Evolutionary conservation across 1,284 basidiomycete genomes (phyloP), one percentile per base, ranked within the genome.

Genomic region (Ceratobasidium sp.): DNA sequence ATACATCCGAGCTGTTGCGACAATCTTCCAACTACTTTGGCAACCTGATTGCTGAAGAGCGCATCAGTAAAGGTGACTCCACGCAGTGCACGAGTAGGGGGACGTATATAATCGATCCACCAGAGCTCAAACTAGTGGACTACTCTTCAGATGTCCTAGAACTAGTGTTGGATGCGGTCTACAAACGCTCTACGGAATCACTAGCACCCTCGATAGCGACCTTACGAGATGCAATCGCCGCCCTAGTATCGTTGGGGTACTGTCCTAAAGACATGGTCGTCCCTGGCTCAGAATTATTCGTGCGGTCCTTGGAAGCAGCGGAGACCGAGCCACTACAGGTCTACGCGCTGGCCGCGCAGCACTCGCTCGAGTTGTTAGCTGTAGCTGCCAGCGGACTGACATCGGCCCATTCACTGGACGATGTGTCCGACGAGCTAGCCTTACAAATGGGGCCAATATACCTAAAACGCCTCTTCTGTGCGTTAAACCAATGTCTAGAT

Each of bases 391-490:
- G 90, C 3, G 86, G 88, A 0, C 88, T 90, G 81, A 85, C 91
- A 52, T 86, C 91, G 66, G 88, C 88, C 15, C 87, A 89, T 78
- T 85, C 86, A 7, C 86, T 91, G 6, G 84, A 87, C n/a, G 83
- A 86, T 0, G 81, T 91, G 49, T 87, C 88, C 15, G 90, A 91
- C 80, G 89, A 89, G 56, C 87, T 89, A 84, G 90, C 88, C 1
- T 84, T 86, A 71, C 84, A 83, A 44, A 90, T 91, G 51, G 90
- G 90, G 19, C 85, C 90, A 15, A 78, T 87, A 13, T 89, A 89
- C 71, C 85, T 91, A 52, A 90, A 90, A 79, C 87, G 89, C 34
- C 84, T 91, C 29, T 88, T 91, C 79, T 88, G 70, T 74, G 49
- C 43, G 64, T 44, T 49, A 37, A 3, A 37, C 1, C 40, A 15